Evolutionary conservation across 768 basidiomycete genomes (phyloP).

Genomic region (Russula vinacea): DNA sequence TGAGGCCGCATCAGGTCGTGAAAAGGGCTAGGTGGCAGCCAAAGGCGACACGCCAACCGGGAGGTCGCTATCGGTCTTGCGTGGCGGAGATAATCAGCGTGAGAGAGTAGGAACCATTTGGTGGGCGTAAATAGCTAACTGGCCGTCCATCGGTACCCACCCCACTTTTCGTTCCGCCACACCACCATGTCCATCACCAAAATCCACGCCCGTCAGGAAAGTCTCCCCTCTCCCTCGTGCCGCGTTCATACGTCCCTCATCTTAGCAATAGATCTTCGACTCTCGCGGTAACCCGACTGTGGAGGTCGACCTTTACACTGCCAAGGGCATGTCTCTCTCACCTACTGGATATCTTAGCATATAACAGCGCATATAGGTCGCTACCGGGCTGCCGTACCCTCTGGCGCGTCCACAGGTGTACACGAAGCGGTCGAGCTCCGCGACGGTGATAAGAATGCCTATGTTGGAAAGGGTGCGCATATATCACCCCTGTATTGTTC

Average conservation of each 20-base stretch:
- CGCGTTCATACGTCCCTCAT: slow-evolving; percentile 5
- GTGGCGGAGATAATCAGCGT: slow-evolving; percentile 33
- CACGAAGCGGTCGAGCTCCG: slow-evolving; percentile 99
- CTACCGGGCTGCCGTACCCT: slow-evolving; percentile 93
- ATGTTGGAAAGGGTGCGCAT: slow-evolving; percentile 87
- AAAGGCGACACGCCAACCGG: background rate
- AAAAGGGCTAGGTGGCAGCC: background rate
- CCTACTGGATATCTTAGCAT: slow-evolving; percentile 6
- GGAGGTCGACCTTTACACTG: slow-evolving; percentile 87
- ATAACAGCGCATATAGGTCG: slow-evolving; percentile 53
- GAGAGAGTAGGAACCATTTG: slow-evolving; percentile 34
- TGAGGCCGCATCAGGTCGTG: background rate
- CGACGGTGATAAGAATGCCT: slow-evolving; percentile 88
- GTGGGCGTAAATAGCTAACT: slow-evolving; percentile 25
- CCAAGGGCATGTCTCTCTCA: slow-evolving; percentile 57
- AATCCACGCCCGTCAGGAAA: slow-evolving; percentile 88
- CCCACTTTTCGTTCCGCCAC: slow-evolving; percentile 26
- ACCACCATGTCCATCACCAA: slow-evolving; percentile 86
- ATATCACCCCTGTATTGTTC: background rate
- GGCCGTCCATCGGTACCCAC: background rate
- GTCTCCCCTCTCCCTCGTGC: slow-evolving; percentile 20
- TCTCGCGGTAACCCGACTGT: slow-evolving; percentile 98
- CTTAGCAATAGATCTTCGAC: slow-evolving; percentile 82
- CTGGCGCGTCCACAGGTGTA: slow-evolving; percentile 96
- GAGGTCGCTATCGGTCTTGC: slow-evolving; percentile 2